Base-by-base conservation (phyloP, 1,139 yeast species). In the Casaregolazyma lundiana region DNA sequence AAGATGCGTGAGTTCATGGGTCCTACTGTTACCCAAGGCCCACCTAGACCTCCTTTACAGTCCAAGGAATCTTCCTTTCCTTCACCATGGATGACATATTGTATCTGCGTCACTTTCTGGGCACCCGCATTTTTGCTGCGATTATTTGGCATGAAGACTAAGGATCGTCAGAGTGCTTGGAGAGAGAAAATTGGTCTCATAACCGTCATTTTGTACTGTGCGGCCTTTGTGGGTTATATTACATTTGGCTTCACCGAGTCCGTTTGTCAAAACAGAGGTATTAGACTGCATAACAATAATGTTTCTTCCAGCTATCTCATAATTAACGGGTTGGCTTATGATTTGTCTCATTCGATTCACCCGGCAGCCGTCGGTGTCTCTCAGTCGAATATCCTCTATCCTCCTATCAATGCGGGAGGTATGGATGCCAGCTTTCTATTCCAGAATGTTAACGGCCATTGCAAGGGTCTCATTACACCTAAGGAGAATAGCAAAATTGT, bases 371-470 rank as follows among this genome's bases (percentile, higher is more conserved):
- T 84, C 2, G 96, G 96, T 34, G 77, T 88, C 43, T 70, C 76
- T 1, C 73, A 75, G 0, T 84, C 83, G 35, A 86, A 85, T 56
- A 69, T 88, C 38, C 71, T 90, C 51, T 87, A 85, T 56, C 94
- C 96, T 8, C 96, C 96, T 0, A 67, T 81, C 38, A 78, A 81
- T 62, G 96, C 95, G 8, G 97, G 96, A 41, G 96, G 96, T 11
- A 78, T 67, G 68, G 97, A 92, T 65, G 96, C 87, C 1, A 77
- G 95, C 1, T 84, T 92, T 53, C 69, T 92, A 53, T 92, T 92
- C 66, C 98, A 92, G 66, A 92, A 92, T 63, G 97, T 92, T 43
- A 92, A 92, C 63, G 97, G 97, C 24, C 83, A 89, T 64, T 92
- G 98, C 68, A 81, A 80, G 64, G 84, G 81, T 21, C 71, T 92